Evolutionary conservation across 2,329 filamentous ascomycete genomes (phyloP).

Genomic region (Calonectria multiphialidica): DNA sequence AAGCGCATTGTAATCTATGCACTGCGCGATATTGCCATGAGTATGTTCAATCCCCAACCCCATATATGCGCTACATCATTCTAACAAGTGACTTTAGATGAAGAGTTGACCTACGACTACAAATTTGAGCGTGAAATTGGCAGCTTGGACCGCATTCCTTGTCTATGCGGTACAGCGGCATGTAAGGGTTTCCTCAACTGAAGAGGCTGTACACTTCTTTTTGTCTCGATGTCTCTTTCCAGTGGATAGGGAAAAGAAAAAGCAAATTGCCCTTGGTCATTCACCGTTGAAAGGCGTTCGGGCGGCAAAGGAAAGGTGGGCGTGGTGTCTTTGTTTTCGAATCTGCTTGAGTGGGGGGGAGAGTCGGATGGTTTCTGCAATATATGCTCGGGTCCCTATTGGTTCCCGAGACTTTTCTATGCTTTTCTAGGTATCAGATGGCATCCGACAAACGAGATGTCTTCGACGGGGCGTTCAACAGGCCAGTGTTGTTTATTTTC

Average conservation of each 20-base stretch:
- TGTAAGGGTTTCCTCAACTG: slow-evolving; percentile 99
- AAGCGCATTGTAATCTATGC: slow-evolving; percentile 99
- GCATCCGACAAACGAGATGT: slow-evolving; percentile 21
- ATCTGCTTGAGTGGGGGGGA: slow-evolving; percentile 13
- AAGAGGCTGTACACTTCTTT: slow-evolving; percentile 45
- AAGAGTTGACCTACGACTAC: slow-evolving; percentile 99
- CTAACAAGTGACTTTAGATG: slow-evolving; percentile 71
- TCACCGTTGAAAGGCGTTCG: slow-evolving; percentile 37
- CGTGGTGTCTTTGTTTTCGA: slow-evolving; percentile 18
- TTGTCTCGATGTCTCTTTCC: slow-evolving; percentile 17
- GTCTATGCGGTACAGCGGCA: slow-evolving; percentile 93
- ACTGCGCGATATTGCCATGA: slow-evolving; percentile 91
- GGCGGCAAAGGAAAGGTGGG: slow-evolving; percentile 15
- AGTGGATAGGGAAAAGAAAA: slow-evolving; percentile 25
- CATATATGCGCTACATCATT: not conserved
- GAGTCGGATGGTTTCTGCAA: slow-evolving; percentile 12
- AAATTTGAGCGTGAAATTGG: slow-evolving; percentile 99
- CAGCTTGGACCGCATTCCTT: slow-evolving; percentile 94
- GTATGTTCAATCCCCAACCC: slow-evolving; percentile 67
- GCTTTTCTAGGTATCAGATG: slow-evolving; percentile 29
- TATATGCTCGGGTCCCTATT: slow-evolving; percentile 8
- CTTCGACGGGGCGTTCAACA: slow-evolving; percentile 42
- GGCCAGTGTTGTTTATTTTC: slow-evolving; percentile 33
- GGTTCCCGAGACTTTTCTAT: slow-evolving; percentile 15
- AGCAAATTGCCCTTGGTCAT: slow-evolving; percentile 33